phyloP scores from a whole-genome alignment of 2,329 filamentous ascomycete genomes.

The Emmonsiellopsis sp. region DNA sequence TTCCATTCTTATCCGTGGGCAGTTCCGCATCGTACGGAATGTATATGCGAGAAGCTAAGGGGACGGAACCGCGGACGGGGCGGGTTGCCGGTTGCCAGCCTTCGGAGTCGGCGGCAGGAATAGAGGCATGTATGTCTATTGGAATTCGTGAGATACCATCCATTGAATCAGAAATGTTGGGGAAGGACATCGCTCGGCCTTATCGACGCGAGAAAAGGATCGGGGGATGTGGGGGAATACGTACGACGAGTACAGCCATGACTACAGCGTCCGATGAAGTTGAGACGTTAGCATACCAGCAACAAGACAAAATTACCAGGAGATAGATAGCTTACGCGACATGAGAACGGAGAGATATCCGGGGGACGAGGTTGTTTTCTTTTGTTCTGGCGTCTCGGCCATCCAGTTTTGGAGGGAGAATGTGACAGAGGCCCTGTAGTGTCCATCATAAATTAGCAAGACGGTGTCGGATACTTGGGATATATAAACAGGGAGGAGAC shows the following conservation, averaged over 20 bases:
- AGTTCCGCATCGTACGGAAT: too few relatives aligned
- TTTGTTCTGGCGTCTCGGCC: slow-evolving; percentile 39
- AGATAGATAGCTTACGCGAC: slow-evolving; percentile 50
- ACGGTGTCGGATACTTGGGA: not conserved
- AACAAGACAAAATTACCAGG: not conserved
- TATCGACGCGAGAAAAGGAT: not conserved
- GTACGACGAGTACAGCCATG: slow-evolving; percentile 48
- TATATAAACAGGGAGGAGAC: slow-evolving; percentile 12
- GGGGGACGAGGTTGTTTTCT: slow-evolving; percentile 57
- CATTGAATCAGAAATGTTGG: not conserved
- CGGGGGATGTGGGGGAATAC: slow-evolving; percentile 12
- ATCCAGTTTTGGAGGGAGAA: slow-evolving; percentile 41
- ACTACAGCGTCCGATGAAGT: slow-evolving; percentile 30
- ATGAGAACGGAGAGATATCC: slow-evolving; percentile 68
- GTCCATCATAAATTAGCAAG: not conserved
- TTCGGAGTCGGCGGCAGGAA: slow-evolving; percentile 49
- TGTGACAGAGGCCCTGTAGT: slow-evolving; percentile 36
- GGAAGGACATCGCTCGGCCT: not conserved
- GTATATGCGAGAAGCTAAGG: not conserved
- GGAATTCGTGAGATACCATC: slow-evolving; percentile 8
- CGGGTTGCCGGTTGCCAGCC: slow-evolving; percentile 29
- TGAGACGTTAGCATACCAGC: not conserved
- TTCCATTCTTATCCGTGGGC: too few relatives aligned
- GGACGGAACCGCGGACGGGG: slow-evolving; percentile 38
- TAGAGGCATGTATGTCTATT: slow-evolving; percentile 53